phyloP scores from a whole-genome alignment of 2,329 filamentous ascomycete genomes.

The Xylariaceae sp. region DNA sequence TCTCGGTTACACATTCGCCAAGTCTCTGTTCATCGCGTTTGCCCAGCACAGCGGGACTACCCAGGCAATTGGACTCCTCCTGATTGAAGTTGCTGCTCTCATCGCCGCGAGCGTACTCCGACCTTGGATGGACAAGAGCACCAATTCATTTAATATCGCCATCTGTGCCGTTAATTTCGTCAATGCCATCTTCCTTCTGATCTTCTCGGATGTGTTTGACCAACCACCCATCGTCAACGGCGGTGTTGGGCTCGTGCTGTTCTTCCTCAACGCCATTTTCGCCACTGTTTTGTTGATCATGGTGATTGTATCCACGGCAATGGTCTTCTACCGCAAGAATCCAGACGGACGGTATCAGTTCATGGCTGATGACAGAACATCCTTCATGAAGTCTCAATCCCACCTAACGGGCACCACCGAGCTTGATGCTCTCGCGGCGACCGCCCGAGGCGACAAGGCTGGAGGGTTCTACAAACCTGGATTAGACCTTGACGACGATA shows the following conservation, averaged over 20 bases:
- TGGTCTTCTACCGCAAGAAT: conserved; percentile 78
- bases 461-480: conserved; percentile 49
- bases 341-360: conserved; percentile 83
- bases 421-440: conserved; percentile 76
- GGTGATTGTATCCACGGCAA: conserved; percentile 60
- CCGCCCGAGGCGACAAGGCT: conserved; percentile 69
- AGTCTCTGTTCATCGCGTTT: conserved; percentile 78
- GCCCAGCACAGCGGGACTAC: conserved; percentile 61
- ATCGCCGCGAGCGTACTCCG: conserved; percentile 69
- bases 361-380: conserved; percentile 83
- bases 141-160: conserved; percentile 83
- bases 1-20: conserved; percentile 68
- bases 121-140: conserved; percentile 96
- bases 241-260: conserved; percentile 79
- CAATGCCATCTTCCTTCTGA: conserved; percentile 72
- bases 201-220: conserved; percentile 78
- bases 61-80: conserved; percentile 70
- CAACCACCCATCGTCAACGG: conserved; percentile 74
- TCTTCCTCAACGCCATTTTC: conserved; percentile 75
- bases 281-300: conserved; percentile 71
- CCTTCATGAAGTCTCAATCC: conserved; percentile 85
- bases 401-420: conserved; percentile 68
- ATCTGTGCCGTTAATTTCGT: conserved; percentile 80
- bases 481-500: conserved; percentile 67
- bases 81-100: conserved; percentile 70